Evolutionary conservation across 345 rosid genomes (phyloP), one percentile per base, ranked within the genome.

Genomic region (Ricinus communis): DNA sequence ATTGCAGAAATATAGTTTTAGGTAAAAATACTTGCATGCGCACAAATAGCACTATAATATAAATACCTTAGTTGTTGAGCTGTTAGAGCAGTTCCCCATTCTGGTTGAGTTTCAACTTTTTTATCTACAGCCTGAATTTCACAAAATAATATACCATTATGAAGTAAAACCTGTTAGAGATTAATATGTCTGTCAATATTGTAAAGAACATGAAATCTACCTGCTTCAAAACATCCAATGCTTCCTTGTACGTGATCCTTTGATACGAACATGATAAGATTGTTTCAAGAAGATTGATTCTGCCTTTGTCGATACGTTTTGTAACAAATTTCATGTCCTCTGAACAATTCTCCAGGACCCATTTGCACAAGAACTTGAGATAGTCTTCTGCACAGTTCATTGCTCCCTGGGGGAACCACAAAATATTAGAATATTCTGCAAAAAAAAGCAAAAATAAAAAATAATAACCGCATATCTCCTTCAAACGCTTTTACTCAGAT

Each of bases 31-130:
- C 8, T 46, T 13, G 24, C 61, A 43, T 68, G 52, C 30, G 13
- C 25, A 38, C 5, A 58, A 56, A 68, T 45, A 31, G 2, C 19
- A 36, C 8, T 8, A 66, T 14, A 72, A 19, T 24, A 25, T n/a
- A 28, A 51, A 57, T 82, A 91, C 98, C 96, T 91, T 65, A 90
- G 81, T 83, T 90, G 93, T 73, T 85, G 96, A n/a, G 82, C 52
- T 36, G 92, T 85, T 72, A 94, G 82, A 71, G 84, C 80, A 62
- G 72, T 73, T 1, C 95, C 93, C 93, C 90, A 85, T 65, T 83
- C 82, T 18, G 86, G 80, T 73, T 89, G 83, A 55, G 79, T 71
- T 66, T 87, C 90, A 64, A 88, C 87, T 68, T 10, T 79, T 77
- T 73, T 83, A 54, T 77, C 80, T 16, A 80, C 71, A 59, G 73